Evolutionary conservation across 768 basidiomycete species (phyloP).

Genomic region (Mycena vitilis): DNA sequence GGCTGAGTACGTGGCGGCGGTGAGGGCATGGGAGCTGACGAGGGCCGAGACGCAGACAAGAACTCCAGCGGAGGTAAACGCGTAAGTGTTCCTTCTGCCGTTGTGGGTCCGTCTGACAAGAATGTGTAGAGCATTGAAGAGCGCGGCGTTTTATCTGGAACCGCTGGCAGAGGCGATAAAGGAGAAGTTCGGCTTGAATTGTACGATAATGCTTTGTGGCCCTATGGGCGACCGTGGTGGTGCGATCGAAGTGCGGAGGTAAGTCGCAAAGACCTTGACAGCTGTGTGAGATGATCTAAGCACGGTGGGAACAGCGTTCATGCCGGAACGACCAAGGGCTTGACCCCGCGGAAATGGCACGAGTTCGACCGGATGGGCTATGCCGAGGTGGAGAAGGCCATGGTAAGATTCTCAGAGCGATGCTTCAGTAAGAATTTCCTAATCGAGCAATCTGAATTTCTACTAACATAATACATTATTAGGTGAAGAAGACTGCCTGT

Average conservation of each 20-base stretch:
- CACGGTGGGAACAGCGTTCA: constrained; percentile 5
- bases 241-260: constrained; percentile 1
- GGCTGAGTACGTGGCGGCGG: not conserved
- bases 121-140: not conserved
- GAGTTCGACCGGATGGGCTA: not conserved
- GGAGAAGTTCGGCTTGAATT: not conserved
- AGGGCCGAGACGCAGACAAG: not conserved
- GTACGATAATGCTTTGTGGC: not conserved
- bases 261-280: not conserved
- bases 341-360: not conserved
- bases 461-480: not conserved
- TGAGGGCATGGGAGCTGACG: constrained; percentile 9
- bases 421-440: not conserved
- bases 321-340: not conserved
- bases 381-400: not conserved
- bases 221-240: not conserved
- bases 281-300: not conserved
- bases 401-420: not conserved
- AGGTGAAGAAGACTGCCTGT: not conserved
- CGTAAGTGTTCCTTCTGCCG: not conserved
- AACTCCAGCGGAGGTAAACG: constrained; percentile 1
- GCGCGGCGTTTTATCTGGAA: not conserved
- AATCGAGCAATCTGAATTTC: not conserved
- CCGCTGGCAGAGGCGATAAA: not conserved
- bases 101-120: not conserved